Base-by-base conservation (phyloP, 1,284 basidiomycete genomes). In the Inonotus obliquus region DNA sequence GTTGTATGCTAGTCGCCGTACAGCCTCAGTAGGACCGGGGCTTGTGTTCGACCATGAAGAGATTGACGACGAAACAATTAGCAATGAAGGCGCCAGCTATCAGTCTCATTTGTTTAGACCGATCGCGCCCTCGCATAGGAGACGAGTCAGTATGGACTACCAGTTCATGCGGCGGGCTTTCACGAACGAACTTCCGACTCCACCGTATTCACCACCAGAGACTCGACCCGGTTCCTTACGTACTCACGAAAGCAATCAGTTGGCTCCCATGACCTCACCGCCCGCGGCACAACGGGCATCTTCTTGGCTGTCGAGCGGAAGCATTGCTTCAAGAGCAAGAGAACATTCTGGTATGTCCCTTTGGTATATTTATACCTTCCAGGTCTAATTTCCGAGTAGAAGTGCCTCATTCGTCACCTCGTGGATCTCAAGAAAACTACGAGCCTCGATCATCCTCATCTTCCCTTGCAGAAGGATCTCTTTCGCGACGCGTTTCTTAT, bases 1-100 rank as follows among this genome's bases (percentile, higher is more conserved):
- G 69, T 55, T 63, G 38, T 56, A 65, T 19, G 25, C 32, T 63
- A 77, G 74, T 59, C 66, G 83, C 9, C 81, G 93, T 6, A 83
- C 89, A 2, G 79, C 84, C 3, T 97, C 95, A 0, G 79, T 96
- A 44, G 94, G 92, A 0, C 94, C 93, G 0, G 90, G 91, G 0
- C 71, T 83, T 2, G 67, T 71, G 2, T 69, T 75, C 19, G 70
- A 79, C 23, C 47, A 39, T 52, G 72, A 75, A 47, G 75, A 78
- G 55, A 69, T 68, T 59, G 75, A 76, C 27, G 69, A 75, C 51
- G 66, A 68, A 19, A 32, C 54, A 11, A 27, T 32, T 14, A 60
- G 48, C 32, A 53, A 57, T 37, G 62, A 60, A 14, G 52, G 38
- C 5, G 64, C 63, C 19, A 35, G 44, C 32, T 51, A 54, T 27